These are phyloP conservation scores for Datura wrightii DNA, from an alignment of 257 asterid genomes.

Conservation along the genomic window DNA sequence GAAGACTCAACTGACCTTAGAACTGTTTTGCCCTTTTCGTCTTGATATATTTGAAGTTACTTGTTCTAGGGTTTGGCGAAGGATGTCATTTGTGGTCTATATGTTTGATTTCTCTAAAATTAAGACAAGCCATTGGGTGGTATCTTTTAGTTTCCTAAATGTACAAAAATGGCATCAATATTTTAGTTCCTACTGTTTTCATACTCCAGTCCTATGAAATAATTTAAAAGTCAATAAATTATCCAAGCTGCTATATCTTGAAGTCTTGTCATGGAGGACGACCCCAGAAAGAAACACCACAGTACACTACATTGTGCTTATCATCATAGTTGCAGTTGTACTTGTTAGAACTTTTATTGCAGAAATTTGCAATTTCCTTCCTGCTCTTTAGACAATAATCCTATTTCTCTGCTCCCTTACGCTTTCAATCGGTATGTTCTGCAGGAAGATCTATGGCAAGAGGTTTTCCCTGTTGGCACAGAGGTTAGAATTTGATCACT, in stretches of 20 bases:
- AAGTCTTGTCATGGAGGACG: slow-evolving; percentile 1
- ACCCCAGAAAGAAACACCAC: background rate
- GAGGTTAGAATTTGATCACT: slow-evolving; percentile 50
- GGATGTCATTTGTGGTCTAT: background rate
- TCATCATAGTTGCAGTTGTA: slow-evolving; percentile 18
- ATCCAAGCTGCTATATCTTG: background rate
- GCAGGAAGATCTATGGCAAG: slow-evolving; percentile 84
- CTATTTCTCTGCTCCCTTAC: background rate
- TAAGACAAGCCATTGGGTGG: background rate
- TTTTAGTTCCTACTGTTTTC: background rate
- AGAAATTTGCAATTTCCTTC: slow-evolving; percentile 17
- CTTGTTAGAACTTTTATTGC: background rate
- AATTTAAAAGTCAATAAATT: background rate
- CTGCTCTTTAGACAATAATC: background rate
- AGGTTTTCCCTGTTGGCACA: slow-evolving; percentile 77
- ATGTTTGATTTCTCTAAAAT: slow-evolving; percentile 1
- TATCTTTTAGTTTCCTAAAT: background rate
- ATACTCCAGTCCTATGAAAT: background rate
- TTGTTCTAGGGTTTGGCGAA: background rate
- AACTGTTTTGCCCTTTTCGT: background rate
- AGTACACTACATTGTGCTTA: background rate
- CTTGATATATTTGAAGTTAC: background rate
- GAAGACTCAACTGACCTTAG: background rate
- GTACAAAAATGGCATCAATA: background rate
- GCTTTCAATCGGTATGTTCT: slow-evolving; percentile 2